Base-by-base conservation (phyloP, 345 rosid species). In the Arabidopsis arenosa region DNA sequence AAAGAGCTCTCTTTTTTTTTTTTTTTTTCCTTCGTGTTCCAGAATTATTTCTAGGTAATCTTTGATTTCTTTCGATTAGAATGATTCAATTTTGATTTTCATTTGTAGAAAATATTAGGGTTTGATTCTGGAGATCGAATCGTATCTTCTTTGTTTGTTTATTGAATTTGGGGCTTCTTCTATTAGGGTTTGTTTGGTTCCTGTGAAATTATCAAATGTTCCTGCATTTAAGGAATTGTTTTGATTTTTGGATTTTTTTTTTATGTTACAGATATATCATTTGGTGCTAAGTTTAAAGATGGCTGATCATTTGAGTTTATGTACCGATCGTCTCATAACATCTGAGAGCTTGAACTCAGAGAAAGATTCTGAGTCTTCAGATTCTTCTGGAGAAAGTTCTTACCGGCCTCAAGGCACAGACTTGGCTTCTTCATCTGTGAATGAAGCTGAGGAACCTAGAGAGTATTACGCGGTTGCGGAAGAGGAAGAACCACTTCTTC, bases 241-340 rank as follows among this genome's bases (percentile, higher is more conserved):
- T 48, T 58, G 37, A 33, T 9, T 36, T 74, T 33, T 56, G 51
- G 13, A 15, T 14, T 14, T 7, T 28, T 51, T 75, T 1, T 28
- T 28, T 3, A 3, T 28, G 54, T 23, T 68, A 53, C 80, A 76
- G 80, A 62, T 69, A 62, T 69, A 75, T 40, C 49, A 48, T 68
- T n/a, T 62, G 80, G 75, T 68, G 71, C 1, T 40, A 40, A 66
- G 57, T 28, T 57, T 66, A 1, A 66, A 43, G 26, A 92, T 92
- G 98, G 83, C 90, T 13, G 97, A 89, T 87, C 97, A 88, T 81
- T 62, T 87, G 80, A 89, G 83, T 71, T 75, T 87, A 75, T 83
- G 82, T 43, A 91, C 86, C 9, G 98, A 92, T 78, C 93, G 83
- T 67, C 82, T 88, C 74, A 60, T 72, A 58, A 79, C 85, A 23